Percentiles rank a stretch among this genome's conserved stretches.
Conservation (phyloP, 202 grass and related monocot species). For the Eragrostis tef region DNA sequence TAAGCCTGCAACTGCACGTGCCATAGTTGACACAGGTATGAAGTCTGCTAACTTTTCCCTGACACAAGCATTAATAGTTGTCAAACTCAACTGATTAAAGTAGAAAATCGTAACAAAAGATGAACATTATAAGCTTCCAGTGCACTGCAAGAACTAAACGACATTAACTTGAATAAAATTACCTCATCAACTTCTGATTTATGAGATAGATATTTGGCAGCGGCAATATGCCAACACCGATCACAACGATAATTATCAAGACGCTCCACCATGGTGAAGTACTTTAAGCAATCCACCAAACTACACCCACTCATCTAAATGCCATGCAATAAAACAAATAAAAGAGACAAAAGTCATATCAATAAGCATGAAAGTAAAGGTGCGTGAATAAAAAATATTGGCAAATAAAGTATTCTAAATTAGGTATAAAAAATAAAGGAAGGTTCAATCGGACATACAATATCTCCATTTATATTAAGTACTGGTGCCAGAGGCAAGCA, state of each 20-base stretch:
- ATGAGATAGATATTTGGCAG: slow-evolving; percentile 68
- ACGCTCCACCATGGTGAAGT: slow-evolving; percentile 76
- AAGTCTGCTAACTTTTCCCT: slow-evolving; percentile 78
- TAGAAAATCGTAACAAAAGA: slow-evolving; percentile 39
- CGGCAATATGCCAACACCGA: slow-evolving; percentile 83
- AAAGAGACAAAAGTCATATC: slow-evolving; percentile 41
- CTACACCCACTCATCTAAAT: slow-evolving; percentile 73
- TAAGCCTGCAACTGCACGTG: slow-evolving; percentile 66
- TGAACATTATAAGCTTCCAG: slow-evolving; percentile 8
- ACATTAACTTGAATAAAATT: slow-evolving; percentile 27
- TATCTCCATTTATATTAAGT: slow-evolving; percentile 69
- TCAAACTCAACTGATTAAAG: slow-evolving; percentile 34
- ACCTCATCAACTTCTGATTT: slow-evolving; percentile 69
- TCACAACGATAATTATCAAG: slow-evolving; percentile 83
- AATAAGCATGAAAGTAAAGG: slow-evolving; percentile 39
- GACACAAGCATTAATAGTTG: slow-evolving; percentile 39
- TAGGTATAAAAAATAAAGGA: slow-evolving; percentile 46
- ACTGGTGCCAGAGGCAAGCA: slow-evolving; percentile 77
- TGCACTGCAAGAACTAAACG: slow-evolving; percentile 17
- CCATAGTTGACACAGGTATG: slow-evolving; percentile 62
- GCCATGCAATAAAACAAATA: slow-evolving; percentile 37
- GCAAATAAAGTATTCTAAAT: slow-evolving; percentile 46
- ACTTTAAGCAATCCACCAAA: slow-evolving; percentile 73
- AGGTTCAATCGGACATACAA: slow-evolving; percentile 64
- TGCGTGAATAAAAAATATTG: slow-evolving; percentile 22